These are phyloP conservation scores for Phytophthora pseudosyringae DNA, from an alignment of 352 stramenopile genomes.

Conservation along the genomic window DNA sequence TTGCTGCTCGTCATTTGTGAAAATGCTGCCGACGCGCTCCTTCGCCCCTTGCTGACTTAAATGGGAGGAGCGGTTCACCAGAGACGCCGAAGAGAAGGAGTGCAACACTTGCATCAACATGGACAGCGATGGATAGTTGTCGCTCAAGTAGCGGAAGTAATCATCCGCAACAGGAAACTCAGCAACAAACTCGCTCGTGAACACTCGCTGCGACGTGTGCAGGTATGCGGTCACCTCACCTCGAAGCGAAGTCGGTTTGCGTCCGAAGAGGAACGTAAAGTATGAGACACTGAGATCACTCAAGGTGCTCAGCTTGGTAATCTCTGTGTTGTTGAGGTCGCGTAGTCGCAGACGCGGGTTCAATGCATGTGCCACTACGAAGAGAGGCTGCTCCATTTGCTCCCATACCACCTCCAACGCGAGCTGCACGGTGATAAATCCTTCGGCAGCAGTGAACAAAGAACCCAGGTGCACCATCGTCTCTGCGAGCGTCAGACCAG, in stretches of 20 bases:
- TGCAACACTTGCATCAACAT: conserved; percentile 68
- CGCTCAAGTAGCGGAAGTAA: conserved; percentile 72
- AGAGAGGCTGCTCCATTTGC: conserved; percentile 70
- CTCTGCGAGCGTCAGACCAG: conserved; percentile 44
- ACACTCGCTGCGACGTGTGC: conserved; percentile 61
- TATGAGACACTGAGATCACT: conserved; percentile 69
- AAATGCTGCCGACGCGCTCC: conserved; percentile 5
- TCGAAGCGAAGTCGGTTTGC: conserved; percentile 53
- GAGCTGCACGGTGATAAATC: conserved; percentile 51
- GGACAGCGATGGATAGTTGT: conserved; percentile 67
- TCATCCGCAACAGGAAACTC: conserved; percentile 70
- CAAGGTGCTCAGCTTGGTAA: conserved; percentile 67
- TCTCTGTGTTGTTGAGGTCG: conserved; percentile 42
- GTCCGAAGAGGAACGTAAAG: conserved; percentile 53
- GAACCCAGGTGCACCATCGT: conserved; percentile 50
- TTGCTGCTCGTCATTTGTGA: conserved; percentile 28
- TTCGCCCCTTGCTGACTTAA: conserved; percentile 9
- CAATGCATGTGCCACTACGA: conserved; percentile 63
- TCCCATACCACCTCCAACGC: conserved; percentile 66
- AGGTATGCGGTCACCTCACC: conserved; percentile 75
- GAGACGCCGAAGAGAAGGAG: conserved; percentile 49
- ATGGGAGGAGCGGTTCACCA: conserved; percentile 4
- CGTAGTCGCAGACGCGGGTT: conserved; percentile 59
- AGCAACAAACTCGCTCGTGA: conserved; percentile 50
- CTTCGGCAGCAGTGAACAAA: conserved; percentile 52